phyloP scores from a whole-genome alignment of 2,329 filamentous ascomycete genomes.

The Alternaria tenuissima region DNA sequence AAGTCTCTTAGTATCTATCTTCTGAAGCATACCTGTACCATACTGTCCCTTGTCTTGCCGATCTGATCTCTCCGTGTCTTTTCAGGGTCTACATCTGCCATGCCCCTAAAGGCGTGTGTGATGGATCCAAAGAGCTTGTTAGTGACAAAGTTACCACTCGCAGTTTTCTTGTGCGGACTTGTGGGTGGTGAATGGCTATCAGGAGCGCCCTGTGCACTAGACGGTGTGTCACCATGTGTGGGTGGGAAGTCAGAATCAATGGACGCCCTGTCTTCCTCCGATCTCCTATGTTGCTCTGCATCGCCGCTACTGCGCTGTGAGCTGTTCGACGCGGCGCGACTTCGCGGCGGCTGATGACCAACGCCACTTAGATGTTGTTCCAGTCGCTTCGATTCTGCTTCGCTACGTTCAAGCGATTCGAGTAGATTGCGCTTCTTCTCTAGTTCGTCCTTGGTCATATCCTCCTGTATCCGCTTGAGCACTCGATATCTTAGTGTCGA shows the following conservation, averaged over 20 bases:
- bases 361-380: conserved; percentile 88
- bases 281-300: conserved; percentile 53
- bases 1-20: background rate
- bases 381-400: conserved; percentile 89
- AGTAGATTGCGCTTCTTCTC: conserved; percentile 84
- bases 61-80: conserved; percentile 91
- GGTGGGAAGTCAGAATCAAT: conserved; percentile 97
- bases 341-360: conserved; percentile 68
- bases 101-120: conserved; percentile 93
- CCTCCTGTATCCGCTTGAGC: conserved; percentile 93
- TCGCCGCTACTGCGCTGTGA: conserved; percentile 52
- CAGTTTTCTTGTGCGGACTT: conserved; percentile 74
- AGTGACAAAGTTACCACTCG: conserved; percentile 85
- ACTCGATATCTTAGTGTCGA: conserved; percentile 88
- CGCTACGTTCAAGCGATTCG: conserved; percentile 90
- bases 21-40: conserved; percentile 55
- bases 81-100: conserved; percentile 95
- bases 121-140: conserved; percentile 94
- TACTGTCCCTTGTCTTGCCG: conserved; percentile 90
- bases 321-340: conserved; percentile 71
- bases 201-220: conserved; percentile 75
- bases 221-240: conserved; percentile 76
- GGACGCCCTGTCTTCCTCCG: conserved; percentile 80
- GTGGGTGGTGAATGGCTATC: conserved; percentile 39
- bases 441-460: conserved; percentile 94